Evolutionary conservation across 2,329 filamentous ascomycete species (phyloP).

Genomic region (Fusarium algeriense): DNA sequence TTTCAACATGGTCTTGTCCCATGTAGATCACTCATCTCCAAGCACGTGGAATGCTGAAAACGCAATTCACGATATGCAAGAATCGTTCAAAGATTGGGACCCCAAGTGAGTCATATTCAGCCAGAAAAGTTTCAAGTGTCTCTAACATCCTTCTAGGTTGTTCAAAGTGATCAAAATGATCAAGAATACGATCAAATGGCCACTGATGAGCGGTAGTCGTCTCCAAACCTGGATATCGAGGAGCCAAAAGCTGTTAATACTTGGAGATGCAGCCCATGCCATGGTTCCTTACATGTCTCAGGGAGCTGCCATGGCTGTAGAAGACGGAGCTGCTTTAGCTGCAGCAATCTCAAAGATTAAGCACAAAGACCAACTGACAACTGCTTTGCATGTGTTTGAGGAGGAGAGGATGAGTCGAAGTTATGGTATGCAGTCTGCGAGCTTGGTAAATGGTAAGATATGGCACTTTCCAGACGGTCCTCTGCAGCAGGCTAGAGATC

Average conservation of each 20-base stretch:
- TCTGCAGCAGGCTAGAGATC: background rate
- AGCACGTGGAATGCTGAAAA: background rate
- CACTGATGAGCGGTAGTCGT: background rate
- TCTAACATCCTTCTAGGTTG: background rate
- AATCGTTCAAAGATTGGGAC: conserved; percentile 1
- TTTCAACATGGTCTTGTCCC: conserved; percentile 14
- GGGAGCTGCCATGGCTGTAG: conserved; percentile 16
- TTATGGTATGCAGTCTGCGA: conserved; percentile 15
- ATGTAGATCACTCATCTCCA: background rate
- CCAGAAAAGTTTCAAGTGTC: fast-evolving
- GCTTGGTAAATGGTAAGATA: background rate
- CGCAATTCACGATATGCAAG: background rate
- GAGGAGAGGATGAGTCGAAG: conserved; percentile 15
- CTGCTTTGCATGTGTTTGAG: background rate
- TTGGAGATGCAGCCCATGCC: conserved; percentile 12
- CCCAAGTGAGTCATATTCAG: background rate
- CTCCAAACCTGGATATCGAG: background rate
- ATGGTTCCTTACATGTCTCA: conserved; percentile 24
- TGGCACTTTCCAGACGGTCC: conserved; percentile 18
- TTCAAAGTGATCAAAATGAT: conserved; percentile 7
- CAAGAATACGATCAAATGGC: background rate
- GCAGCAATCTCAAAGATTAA: background rate
- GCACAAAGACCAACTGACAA: fast-evolving
- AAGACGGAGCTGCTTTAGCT: conserved; percentile 2
- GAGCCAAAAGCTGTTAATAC: background rate